phyloP scores from a whole-genome alignment of 805 yeast species.

The Monosporozyma yasuniensis region DNA sequence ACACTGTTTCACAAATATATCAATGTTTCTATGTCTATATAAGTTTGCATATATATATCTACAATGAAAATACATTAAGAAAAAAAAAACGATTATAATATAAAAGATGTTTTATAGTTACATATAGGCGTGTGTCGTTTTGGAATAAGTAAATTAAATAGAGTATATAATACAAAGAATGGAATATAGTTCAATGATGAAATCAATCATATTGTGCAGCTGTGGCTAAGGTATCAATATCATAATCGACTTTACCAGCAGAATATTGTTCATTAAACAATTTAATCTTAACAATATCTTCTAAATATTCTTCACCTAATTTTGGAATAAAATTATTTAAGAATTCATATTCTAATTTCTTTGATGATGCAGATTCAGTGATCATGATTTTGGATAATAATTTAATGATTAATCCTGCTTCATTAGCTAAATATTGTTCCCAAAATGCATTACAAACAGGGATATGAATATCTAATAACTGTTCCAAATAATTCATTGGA shows the following conservation, averaged over 20 bases:
- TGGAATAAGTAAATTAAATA: neutral
- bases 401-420: conserved; percentile 9
- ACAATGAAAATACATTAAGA: neutral
- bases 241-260: conserved; percentile 17
- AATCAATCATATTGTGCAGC: conserved; percentile 10
- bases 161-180: neutral
- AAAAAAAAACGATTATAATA: neutral
- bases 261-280: conserved; percentile 13
- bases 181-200: neutral
- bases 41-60: conserved; percentile 1
- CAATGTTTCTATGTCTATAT: neutral
- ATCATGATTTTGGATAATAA: conserved; percentile 9
- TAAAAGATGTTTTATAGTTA: neutral
- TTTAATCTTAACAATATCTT: conserved; percentile 13
- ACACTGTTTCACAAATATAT: neutral
- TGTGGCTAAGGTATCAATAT: conserved; percentile 14
- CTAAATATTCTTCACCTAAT: conserved; percentile 11
- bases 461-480: conserved; percentile 13
- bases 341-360: conserved; percentile 9
- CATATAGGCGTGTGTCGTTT: neutral
- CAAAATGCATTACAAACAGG: conserved; percentile 18
- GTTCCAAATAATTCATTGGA: conserved; percentile 10
- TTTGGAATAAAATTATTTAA: conserved; percentile 11
- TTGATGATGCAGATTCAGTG: conserved; percentile 11
- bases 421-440: conserved; percentile 11